A percentile compares a stretch with the other conserved stretches of the same genome.
These are phyloP conservation scores for Coemansia sp. DNA, from an alignment of 192 early-diverging fungal genomes.

Conservation along the genomic window DNA sequence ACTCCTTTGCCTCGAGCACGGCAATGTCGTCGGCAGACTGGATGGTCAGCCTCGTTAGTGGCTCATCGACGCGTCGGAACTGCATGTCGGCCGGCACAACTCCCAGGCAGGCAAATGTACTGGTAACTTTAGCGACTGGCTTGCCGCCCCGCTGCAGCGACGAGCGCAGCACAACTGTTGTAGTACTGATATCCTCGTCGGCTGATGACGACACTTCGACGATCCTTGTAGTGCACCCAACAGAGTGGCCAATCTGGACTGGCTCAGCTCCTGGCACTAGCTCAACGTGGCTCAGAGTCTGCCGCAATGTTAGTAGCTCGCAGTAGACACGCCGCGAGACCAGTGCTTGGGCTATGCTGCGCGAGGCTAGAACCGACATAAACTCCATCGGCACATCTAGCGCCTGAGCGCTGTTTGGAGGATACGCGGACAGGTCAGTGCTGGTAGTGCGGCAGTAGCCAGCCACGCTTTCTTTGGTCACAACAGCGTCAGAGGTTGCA, in stretches of 20 bases:
- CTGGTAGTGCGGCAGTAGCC: slow-evolving; percentile 74
- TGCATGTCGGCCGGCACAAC: slow-evolving; percentile 58
- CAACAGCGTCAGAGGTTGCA: background rate
- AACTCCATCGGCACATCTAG: slow-evolving; percentile 60
- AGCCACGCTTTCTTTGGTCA: slow-evolving; percentile 77
- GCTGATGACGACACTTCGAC: slow-evolving; percentile 57
- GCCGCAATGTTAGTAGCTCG: slow-evolving; percentile 79
- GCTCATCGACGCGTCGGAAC: slow-evolving; percentile 75
- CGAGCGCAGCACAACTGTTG: background rate
- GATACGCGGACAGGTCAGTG: slow-evolving; percentile 61
- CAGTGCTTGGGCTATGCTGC: slow-evolving; percentile 75
- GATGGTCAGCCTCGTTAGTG: slow-evolving; percentile 59
- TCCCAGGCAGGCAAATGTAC: slow-evolving; percentile 35
- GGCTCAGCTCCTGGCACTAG: slow-evolving; percentile 61
- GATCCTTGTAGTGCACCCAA: slow-evolving; percentile 69
- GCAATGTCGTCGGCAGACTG: slow-evolving; percentile 71
- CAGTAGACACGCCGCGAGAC: slow-evolving; percentile 78
- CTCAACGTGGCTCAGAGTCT: slow-evolving; percentile 78
- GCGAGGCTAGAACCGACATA: slow-evolving; percentile 80
- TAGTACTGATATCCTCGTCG: background rate
- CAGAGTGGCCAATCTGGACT: slow-evolving; percentile 68
- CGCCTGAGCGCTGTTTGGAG: slow-evolving; percentile 63
- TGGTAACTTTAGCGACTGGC: background rate
- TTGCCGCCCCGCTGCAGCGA: background rate
- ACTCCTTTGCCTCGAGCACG: slow-evolving; percentile 84